Conservation (phyloP, 495 filamentous ascomycete genomes). For the Penicillium paxilli region DNA sequence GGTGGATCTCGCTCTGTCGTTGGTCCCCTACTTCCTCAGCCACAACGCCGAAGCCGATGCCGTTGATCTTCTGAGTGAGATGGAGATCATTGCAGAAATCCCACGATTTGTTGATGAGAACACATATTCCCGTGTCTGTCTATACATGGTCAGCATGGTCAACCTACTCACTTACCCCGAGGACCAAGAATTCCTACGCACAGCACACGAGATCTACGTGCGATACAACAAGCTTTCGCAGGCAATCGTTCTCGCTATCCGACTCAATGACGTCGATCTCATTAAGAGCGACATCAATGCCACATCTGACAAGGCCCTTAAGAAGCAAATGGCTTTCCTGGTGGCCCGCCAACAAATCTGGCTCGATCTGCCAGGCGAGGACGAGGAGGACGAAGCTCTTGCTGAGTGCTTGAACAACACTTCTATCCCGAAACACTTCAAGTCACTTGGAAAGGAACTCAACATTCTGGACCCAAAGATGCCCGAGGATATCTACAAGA, state of each 20-base stretch:
- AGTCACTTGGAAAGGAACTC: conserved; percentile 88
- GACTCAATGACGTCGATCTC: conserved; percentile 81
- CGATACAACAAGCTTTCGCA: conserved; percentile 88
- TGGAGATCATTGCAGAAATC: conserved; percentile 96
- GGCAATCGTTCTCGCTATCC: conserved; percentile 90
- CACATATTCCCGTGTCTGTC: conserved; percentile 86
- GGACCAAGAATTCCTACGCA: conserved; percentile 88
- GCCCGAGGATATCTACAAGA: conserved; percentile 99
- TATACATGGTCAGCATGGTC: conserved; percentile 99
- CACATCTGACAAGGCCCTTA: conserved; percentile 76
- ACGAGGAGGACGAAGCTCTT: conserved; percentile 69
- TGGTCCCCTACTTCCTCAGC: conserved; percentile 93
- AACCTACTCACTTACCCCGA: conserved; percentile 96
- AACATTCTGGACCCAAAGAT: conserved; percentile 97
- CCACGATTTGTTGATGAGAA: conserved; percentile 88
- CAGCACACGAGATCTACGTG: conserved; percentile 89
- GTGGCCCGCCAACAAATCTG: conserved; percentile 89
- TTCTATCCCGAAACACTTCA: conserved; percentile 87
- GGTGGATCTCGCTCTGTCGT: conserved; percentile 72
- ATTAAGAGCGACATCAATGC: conserved; percentile 77
- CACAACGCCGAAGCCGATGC: conserved; percentile 98
- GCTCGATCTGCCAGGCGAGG: conserved; percentile 63
- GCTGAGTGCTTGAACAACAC: conserved; percentile 83
- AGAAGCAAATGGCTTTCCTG: conserved; percentile 93
- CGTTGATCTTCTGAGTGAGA: conserved; percentile 92